A percentile compares a stretch with the other conserved stretches of the same genome.
These are phyloP conservation scores for Rhynchospora tenuis DNA, from an alignment of 176 grass and related monocot species.

Conservation along the genomic window DNA sequence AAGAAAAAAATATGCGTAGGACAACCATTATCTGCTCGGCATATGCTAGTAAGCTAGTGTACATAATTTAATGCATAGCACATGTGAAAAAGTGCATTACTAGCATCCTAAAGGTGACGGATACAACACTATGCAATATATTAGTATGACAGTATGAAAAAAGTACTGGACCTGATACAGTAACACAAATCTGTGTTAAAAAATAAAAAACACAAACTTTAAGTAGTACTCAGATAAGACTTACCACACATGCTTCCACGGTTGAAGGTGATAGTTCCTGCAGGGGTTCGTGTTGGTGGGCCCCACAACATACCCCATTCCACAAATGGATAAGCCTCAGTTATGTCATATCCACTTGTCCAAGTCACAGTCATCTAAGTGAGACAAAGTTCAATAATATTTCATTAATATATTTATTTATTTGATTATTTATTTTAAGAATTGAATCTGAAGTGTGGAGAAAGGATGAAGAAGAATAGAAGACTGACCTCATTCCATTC, in stretches of 20 bases:
- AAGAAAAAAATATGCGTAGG: background rate
- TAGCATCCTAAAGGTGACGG: background rate
- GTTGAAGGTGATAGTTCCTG: slow-evolving; percentile 68
- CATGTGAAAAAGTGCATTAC: background rate
- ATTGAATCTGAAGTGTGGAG: background rate
- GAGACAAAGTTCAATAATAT: background rate
- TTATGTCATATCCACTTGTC: slow-evolving; percentile 78
- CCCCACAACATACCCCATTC: slow-evolving; percentile 63
- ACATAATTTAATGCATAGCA: background rate
- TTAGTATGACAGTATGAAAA: background rate
- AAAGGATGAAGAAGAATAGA: background rate
- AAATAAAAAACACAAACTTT: background rate
- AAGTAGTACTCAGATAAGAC: background rate
- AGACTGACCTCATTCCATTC: slow-evolving; percentile 64
- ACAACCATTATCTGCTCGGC: background rate
- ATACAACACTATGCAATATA: background rate
- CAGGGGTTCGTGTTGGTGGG: slow-evolving; percentile 24
- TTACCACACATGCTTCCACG: slow-evolving; percentile 70
- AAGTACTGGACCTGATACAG: background rate
- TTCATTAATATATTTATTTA: background rate
- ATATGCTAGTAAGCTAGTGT: background rate
- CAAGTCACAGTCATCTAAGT: slow-evolving; percentile 93
- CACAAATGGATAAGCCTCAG: slow-evolving; percentile 75
- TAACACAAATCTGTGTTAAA: background rate
- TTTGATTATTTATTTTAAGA: background rate